Base-by-base conservation (phyloP, 306 rosid species). In the Prunus fruticosa region DNA sequence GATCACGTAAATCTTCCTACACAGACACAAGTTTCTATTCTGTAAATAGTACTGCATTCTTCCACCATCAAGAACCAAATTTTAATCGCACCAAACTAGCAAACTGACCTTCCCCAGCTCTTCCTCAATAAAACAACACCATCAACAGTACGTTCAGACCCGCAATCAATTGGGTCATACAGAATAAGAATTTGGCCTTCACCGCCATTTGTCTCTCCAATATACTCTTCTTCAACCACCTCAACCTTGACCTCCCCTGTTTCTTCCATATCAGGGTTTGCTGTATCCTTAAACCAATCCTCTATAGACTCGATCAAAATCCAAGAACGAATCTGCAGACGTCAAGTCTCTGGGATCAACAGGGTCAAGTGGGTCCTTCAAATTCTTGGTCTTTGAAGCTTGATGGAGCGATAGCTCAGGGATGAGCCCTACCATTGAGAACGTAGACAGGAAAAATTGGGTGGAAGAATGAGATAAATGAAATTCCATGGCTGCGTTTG, bases 301-400 rank as follows among this genome's bases (percentile, higher is more conserved):
- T 76, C 81, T 11, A 83, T 74, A 8, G 86, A 84, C n/a, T 5
- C 41, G 8, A 34, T 92, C 92, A 23, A 86, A 90, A 80, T 90
- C 89, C 19, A 87, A 80, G 62, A 92, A 87, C 0, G 96, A 88
- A 81, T 90, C 96, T 1, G 79, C 89, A 52, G 85, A 78, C 32
- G 92, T 78, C 43, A 81, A 46, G 27, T 83, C 84, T 76, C 78
- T 78, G 27, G 75, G 20, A 22, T 87, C 79, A 14, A 57, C 50
- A 38, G 64, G 47, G 27, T 83, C 88, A 32, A 58, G 64, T 5
- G 86, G 72, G 23, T 80, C 82, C 70, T 22, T 74, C 12, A 64
- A 77, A 71, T 69, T 69, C 67, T 71, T 79, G 70, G 78, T 71
- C 47, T 64, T 82, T 34, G 77, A 18, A 25, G 83, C 84, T 47